Conservation (phyloP, 1,139 yeast species). For the Nakaseomyces glabratus region DNA sequence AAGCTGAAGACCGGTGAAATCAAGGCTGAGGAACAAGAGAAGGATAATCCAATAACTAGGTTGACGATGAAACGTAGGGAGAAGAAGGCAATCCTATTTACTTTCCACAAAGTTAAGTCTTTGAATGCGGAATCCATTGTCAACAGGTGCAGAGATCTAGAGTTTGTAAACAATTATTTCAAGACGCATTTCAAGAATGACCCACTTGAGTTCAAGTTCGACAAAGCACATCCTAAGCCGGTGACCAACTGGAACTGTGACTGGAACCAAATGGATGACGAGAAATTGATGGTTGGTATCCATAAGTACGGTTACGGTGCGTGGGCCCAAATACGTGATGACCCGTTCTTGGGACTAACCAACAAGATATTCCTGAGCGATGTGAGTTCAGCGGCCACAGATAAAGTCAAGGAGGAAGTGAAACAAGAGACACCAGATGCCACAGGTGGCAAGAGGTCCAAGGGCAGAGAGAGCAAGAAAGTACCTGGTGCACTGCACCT, state of each 20-base stretch:
- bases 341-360: conserved; percentile 80
- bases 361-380: conserved; percentile 67
- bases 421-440: background rate
- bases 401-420: conserved; percentile 3
- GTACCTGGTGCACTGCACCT: conserved; percentile 92
- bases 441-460: conserved; percentile 18
- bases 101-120: conserved; percentile 78
- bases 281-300: conserved; percentile 78
- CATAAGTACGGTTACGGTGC: conserved; percentile 93
- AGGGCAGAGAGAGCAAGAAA: conserved; percentile 38
- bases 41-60: conserved; percentile 41
- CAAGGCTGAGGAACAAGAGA: conserved; percentile 25
- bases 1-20: conserved; percentile 37
- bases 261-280: conserved; percentile 80
- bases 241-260: conserved; percentile 88
- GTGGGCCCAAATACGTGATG: conserved; percentile 91
- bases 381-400: conserved; percentile 7
- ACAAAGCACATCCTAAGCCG: conserved; percentile 54
- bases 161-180: conserved; percentile 42
- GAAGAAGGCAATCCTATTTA: conserved; percentile 82
- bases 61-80: conserved; percentile 53
- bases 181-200: conserved; percentile 35
- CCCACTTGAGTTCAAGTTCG: conserved; percentile 48
- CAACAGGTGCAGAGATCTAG: conserved; percentile 77
- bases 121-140: conserved; percentile 84